Base-by-base conservation (phyloP, 2,329 filamentous ascomycete genomes). In the Aspergillus sp. region DNA sequence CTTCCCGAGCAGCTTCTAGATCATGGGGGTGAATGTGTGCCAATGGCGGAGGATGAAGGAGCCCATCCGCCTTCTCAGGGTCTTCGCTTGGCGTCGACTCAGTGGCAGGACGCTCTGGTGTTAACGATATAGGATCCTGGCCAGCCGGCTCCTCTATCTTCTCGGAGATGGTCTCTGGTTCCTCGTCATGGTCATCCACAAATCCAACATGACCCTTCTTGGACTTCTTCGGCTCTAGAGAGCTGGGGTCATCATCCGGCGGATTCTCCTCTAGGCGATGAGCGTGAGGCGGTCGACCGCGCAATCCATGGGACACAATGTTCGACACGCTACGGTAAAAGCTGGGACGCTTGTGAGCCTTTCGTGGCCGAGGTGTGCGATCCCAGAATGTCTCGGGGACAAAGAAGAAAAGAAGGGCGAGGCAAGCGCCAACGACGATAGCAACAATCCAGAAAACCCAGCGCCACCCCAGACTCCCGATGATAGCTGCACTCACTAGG, bases 301-400 rank as follows among this genome's bases (percentile, higher is more conserved):
- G 71, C 32, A 77, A 70, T 8, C 72, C 69, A 32, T 72, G 68
- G 1, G 66, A 61, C 17, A 79, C 68, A 21, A 78, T 60, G 47
- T 76, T 75, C 2, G 77, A 78, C 30, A 79, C 68, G 30, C 70
- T 78, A 6, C 73, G 71, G 23, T 72, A 69, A 23, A 72, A 57
- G 23, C 68, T 67, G 4, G 76, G 75, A 56, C 76, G 72, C 67
- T 78, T 78, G 32, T 64, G 66, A 10, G 71, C 63, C 61, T 78
- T 78, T 32, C 83, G 79, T 19, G 76, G 76, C 30, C 79, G 77
- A 8, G 93, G 92, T 2, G 89, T 89, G 51, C 94, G 84, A 74
- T 97, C 92, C 94, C 94, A 98, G 67, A 97, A 97, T 0, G 92
- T 97, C 78, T 98, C 94, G 0, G 94, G 94, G 0, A 97, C 91